phyloP scores from a whole-genome alignment of 176 grass and related monocot species.

The Eremochloa ophiuroides region DNA sequence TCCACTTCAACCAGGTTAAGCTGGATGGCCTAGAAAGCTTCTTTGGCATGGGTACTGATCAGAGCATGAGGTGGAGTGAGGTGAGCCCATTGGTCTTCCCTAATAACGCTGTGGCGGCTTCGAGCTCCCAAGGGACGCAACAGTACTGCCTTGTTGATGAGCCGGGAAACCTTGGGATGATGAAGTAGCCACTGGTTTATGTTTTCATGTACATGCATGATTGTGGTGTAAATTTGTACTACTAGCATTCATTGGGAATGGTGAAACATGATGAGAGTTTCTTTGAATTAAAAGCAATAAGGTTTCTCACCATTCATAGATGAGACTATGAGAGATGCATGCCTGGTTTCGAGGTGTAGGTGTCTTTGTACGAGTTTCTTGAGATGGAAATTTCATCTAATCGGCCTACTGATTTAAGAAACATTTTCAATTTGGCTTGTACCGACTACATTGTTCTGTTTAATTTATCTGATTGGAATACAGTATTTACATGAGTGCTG shows the following conservation, averaged over 20 bases:
- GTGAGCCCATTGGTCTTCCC: conserved; percentile 58
- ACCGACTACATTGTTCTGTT: not conserved
- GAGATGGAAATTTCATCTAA: conserved; percentile 19
- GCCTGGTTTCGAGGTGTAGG: conserved; percentile 34
- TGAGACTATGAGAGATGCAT: conserved; percentile 29
- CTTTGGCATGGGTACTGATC: conserved; percentile 29
- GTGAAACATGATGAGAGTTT: conserved; percentile 33
- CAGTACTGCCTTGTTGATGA: conserved; percentile 50
- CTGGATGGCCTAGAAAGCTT: conserved; percentile 66
- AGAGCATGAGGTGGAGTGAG: conserved; percentile 58
- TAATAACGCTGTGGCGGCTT: conserved; percentile 36
- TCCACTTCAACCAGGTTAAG: conserved; percentile 73
- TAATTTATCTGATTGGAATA: conserved; percentile 15
- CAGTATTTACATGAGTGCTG: not conserved
- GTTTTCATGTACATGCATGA: conserved; percentile 60
- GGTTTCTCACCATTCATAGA: conserved; percentile 23
- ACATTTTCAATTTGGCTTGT: conserved; percentile 17
- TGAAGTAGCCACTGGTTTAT: conserved; percentile 37
- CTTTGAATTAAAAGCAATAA: conserved; percentile 29
- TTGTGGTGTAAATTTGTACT: conserved; percentile 65
- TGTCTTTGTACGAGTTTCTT: conserved; percentile 26
- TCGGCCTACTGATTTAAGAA: conserved; percentile 15
- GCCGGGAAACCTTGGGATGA: conserved; percentile 46
- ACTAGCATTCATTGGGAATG: conserved; percentile 49
- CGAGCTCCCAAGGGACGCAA: conserved; percentile 56